Conservation (phyloP, 179 eudicot species). For the Patellifolia procumbens region DNA sequence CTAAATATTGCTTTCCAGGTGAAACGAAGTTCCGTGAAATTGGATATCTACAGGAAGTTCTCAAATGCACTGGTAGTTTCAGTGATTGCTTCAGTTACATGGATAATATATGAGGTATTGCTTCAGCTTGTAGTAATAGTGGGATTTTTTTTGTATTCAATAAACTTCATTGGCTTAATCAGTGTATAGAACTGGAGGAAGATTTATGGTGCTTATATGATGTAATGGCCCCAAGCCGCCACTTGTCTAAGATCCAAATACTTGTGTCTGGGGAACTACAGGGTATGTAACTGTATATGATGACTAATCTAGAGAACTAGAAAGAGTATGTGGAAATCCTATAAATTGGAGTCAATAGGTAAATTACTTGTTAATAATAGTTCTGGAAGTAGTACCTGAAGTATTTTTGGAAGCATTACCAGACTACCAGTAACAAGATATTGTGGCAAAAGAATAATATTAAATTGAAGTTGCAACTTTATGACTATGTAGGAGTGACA, state of each 20-base stretch:
- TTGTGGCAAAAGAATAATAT: no score
- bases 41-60: constrained; percentile 91
- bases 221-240: not conserved
- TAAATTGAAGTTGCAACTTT: no score
- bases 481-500: no score
- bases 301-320: not conserved
- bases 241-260: not conserved
- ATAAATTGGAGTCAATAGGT: not conserved
- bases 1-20: constrained; percentile 45
- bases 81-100: constrained; percentile 75
- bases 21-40: constrained; percentile 78
- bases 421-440: no score
- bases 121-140: constrained; percentile 5
- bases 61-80: constrained; percentile 86
- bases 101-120: constrained; percentile 93
- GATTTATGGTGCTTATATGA: not conserved
- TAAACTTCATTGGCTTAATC: not conserved
- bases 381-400: not conserved
- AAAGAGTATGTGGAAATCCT: not conserved
- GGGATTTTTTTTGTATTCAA: no score
- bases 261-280: not conserved
- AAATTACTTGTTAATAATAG: not conserved
- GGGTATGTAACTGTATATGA: not conserved
- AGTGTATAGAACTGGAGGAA: not conserved
- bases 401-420: not conserved